Base-by-base conservation (phyloP, 345 rosid species). In the Sisymbrium irio region DNA sequence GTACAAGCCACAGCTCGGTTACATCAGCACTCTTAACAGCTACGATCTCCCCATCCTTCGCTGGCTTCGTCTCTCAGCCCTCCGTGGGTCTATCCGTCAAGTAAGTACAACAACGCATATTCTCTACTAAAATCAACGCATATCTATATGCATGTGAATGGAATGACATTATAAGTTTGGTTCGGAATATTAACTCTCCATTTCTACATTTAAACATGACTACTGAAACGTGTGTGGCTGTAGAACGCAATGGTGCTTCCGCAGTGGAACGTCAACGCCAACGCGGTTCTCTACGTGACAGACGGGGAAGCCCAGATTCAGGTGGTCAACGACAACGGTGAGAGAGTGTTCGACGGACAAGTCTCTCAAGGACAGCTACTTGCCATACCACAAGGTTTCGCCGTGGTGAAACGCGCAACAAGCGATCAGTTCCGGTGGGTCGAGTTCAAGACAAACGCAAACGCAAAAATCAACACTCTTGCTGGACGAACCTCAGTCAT, bases 201-300 rank as follows among this genome's bases (percentile, higher is more conserved):
- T 47, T 9, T 47, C 44, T 22, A 37, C 65, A 28, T 74, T 18
- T 32, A 32, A 71, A 59, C 20, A 9, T 40, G 18, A 30, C 1
- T 55, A 35, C 7, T 73, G 28, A 22, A 27, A 63, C 63, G 22
- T 61, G 51, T 50, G 25, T 54, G 62, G 46, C n/a, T 37, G 79
- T 82, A 89, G 97, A 84, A 83, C 47, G 85, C 87, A 9, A 45
- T 87, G 36, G 58, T 85, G 81, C 62, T 83, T 20, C 97, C 97
- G 27, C 91, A 88, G 71, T 93, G 87, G 87, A 78, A 81, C 78
- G 13, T 60, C 54, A 87, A 89, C 72, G 89, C 94, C 4, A 86
- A 91, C 83, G 81, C 82, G 62, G 36, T 91, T 18, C 39, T 85
- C 6, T 91, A 86, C 82, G 87, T 65, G 20, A 75, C 89, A 37